A percentile compares a stretch with the other conserved stretches of the same genome.
These are phyloP conservation scores for Xerocomellus amylosporus DNA, from an alignment of 768 basidiomycete species.

Conservation along the genomic window DNA sequence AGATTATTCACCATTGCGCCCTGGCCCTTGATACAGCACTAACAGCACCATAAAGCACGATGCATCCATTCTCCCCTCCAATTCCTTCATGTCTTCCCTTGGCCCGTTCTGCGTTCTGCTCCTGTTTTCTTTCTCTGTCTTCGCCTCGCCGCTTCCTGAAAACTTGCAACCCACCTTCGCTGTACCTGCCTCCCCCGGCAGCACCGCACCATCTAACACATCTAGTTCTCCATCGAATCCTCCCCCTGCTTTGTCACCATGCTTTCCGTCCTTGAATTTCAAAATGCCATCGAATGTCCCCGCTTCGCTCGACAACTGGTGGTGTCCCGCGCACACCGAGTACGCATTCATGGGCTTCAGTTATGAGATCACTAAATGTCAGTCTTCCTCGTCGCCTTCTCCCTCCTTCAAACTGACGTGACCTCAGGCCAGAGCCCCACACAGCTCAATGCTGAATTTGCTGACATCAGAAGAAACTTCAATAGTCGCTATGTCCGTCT, in stretches of 20 bases:
- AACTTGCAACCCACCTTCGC: no score
- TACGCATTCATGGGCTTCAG: conserved; percentile 78
- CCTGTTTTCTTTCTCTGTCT: conserved; percentile 9
- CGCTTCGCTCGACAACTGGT: conserved; percentile 48
- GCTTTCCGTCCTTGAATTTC: conserved; percentile 46
- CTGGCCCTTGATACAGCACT: no score
- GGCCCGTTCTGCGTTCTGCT: neutral
- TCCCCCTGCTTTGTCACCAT: conserved; percentile 9
- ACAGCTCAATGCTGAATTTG: conserved; percentile 53
- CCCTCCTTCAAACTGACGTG: neutral
- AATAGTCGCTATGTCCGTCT: conserved; percentile 62
- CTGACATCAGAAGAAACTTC: conserved; percentile 56
- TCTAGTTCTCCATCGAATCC: neutral
- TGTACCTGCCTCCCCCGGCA: no score
- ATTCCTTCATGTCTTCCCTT: conserved; percentile 12
- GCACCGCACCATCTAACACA: neutral
- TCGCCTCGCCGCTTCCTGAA: conserved; percentile 15
- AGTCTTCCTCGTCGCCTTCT: conserved; percentile 16
- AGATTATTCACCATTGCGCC: no score
- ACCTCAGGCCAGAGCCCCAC: conserved; percentile 53
- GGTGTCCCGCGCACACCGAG: conserved; percentile 63
- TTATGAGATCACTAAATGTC: conserved; percentile 69
- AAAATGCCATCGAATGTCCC: conserved; percentile 53
- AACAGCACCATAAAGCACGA: conserved; percentile 10
- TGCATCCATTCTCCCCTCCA: neutral